Evolutionary conservation across 208 protist species (phyloP), one percentile per base, ranked within the genome.

Genomic region (Trypanosoma lewisi): DNA sequence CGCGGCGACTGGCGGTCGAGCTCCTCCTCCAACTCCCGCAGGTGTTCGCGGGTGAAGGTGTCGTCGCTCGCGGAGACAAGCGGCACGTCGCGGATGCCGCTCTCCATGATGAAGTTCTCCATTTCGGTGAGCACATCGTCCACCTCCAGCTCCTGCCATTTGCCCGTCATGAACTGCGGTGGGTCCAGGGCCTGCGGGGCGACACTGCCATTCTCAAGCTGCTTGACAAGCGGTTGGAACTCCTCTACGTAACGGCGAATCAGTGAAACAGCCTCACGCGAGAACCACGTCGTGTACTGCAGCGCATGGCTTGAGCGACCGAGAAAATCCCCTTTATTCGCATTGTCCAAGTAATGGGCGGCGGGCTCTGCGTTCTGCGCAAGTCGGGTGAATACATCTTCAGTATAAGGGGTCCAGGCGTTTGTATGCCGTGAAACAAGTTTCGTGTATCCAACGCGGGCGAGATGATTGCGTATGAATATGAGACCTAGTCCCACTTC

Each of bases 401-500:
- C 78, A 50, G 85, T 65, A 80, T 89, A 85, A 4, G 67, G 23
- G 28, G 25, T 8, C 88, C 88, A 94, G 23, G 89, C 82, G 68
- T 91, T 93, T 19, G 77, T 45, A 11, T 72, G 75, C 44, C 71
- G 68, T 62, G 75, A 66, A 36, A 91, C 75, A 30, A 90, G 69
- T 75, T 92, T 96, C 47, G 81, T 81, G 48, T 89, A 93, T 28
- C 91, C 91, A 39, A 96, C 61, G 42, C 89, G 85, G 16, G 81
- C 80, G 28, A 94, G 57, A 62, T 75, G 58, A 48, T 82, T 82
- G 7, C 77, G 76, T 19, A 74, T 80, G 65, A 86, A 91, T 70
- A 92, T 82, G 21, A 96, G 56, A 67, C 85, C 83, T 19, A 96
- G 73, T 2, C 91, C 91, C 37, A 96, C 51, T 70, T 96, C 85